Evolutionary conservation across 2,329 filamentous ascomycete genomes (phyloP), one percentile per base, ranked within the genome.

Genomic region (Phaeosphaeria sp.): DNA sequence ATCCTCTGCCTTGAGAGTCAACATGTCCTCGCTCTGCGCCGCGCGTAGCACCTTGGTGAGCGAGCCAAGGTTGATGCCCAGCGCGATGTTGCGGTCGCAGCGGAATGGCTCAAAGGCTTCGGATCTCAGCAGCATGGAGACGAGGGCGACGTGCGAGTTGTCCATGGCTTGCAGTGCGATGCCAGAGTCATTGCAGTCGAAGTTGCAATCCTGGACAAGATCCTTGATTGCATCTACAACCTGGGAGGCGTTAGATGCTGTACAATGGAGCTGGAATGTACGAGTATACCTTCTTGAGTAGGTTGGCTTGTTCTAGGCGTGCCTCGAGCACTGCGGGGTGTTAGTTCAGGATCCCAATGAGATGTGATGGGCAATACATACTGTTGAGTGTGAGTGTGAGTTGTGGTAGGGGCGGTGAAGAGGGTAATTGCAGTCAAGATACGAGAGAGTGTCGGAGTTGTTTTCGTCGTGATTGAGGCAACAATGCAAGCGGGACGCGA

Each of bases 151-250:
- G 82, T 99, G 95, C 50, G 93, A 98, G 87, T 98, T 99, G 85
- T 99, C 95, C 96, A 99, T 99, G 75, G 95, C 95, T 82, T 99
- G 95, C 55, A 99, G 91, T 51, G 94, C 93, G 75, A 99, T 95
- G 63, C 95, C 95, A 54, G 92, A 94, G 85, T 99, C 96, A 90
- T 98, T 99, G 90, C 96, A 99, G 86, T 99, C 95, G 83, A 99
- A 99, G 83, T 99, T 99, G 89, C 95, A 99, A 83, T 99, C 95
- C 81, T 98, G 95, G 53, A 99, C 95, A 51, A 99, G 89, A 75
- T 99, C 95, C 82, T 97, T 98, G 89, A 99, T 97, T 72, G 96
- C 92, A 78, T 99, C 96, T 74, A 99, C 93, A 64, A 98, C 92
- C 93, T 97, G 68, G 18, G 49, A 20, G 46, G 54, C 64, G 76